Evolutionary conservation across 2,329 filamentous ascomycete genomes (phyloP), one percentile per base, ranked within the genome.

Genomic region (Microdochium trichocladiopsis): DNA sequence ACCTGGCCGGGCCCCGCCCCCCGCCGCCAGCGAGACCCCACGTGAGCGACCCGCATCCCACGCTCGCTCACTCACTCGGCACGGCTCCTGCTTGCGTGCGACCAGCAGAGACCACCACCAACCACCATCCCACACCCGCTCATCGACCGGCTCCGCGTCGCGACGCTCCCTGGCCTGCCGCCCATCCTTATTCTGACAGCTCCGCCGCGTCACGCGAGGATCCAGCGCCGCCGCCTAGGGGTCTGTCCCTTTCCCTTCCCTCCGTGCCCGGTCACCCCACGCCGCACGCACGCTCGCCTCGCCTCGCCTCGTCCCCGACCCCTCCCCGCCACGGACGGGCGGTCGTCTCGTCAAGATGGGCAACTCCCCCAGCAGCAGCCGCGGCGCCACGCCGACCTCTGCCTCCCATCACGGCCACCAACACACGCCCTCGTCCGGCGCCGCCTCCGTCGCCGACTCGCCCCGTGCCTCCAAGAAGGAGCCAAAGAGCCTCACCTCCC

Each of bases 401-500:
- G 50, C 52, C 49, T 59, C 61, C 49, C 50, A 55, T 61, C 49
- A 55, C 57, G 54, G 61, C 63, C 55, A 36, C 50, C 48, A 25
- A 6, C 14, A 23, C 47, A 18, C 16, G 37, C 18, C 53, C 49
- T 25, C 55, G 51, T 52, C 66, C 41, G 53, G 60, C 52, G 57
- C 61, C 33, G 53, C 58, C 45, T 53, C 60, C 58, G 52, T 51
- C 50, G 18, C 54, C 57, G 64, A 70, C 59, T 64, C 69, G 57
- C 62, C 66, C 48, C 60, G 63, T 57, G 58, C 63, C 57, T 59
- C 59, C 53, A 73, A 69, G 66, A 69, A 67, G 61, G 73, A 76
- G 58, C 71, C 71, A 57, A 73, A 73, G 67, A 77, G 78, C 61
- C 78, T 78, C 62, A 77, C 80, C 62, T 73, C 78, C 57, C 78